These are phyloP conservation scores for Taxawa tesnikishii DNA, from an alignment of 2,329 filamentous ascomycete genomes.

Conservation along the genomic window DNA sequence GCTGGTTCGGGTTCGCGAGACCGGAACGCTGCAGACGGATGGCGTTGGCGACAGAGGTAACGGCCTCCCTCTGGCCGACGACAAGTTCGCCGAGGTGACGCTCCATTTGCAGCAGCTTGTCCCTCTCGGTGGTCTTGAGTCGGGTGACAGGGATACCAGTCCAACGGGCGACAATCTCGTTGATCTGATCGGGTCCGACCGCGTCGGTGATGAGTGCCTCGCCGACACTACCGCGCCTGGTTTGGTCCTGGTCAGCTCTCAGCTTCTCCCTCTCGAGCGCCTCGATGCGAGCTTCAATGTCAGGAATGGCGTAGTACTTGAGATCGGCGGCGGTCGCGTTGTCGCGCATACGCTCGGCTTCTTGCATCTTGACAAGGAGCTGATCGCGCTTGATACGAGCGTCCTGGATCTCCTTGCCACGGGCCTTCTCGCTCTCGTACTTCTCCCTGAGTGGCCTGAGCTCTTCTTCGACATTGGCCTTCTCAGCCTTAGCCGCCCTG, in stretches of 20 bases:
- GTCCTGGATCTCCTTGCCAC: constrained; percentile 84
- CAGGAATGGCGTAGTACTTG: constrained; percentile 93
- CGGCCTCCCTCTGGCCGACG: constrained; percentile 88
- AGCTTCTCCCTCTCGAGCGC: constrained; percentile 70
- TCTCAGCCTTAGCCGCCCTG: constrained; percentile 73
- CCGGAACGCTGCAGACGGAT: constrained; percentile 92
- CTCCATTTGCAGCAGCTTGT: constrained; percentile 98
- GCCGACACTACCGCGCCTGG: constrained; percentile 44
- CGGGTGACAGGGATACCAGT: constrained; percentile 96
- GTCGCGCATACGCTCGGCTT: constrained; percentile 80
- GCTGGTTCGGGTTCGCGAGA: constrained; percentile 89
- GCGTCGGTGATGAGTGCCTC: constrained; percentile 76
- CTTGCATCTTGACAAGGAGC: constrained; percentile 81
- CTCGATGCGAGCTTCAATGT: constrained; percentile 71
- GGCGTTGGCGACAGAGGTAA: constrained; percentile 84
- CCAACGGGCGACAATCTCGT: constrained; percentile 93
- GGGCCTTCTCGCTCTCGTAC: constrained; percentile 85
- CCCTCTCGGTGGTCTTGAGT: constrained; percentile 89
- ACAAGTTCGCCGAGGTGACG: constrained; percentile 71
- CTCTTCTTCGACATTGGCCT: constrained; percentile 89
- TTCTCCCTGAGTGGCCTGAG: constrained; percentile 84
- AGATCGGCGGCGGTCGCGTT: constrained; percentile 82
- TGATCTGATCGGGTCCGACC: constrained; percentile 95
- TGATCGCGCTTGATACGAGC: constrained; percentile 91
- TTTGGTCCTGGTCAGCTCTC: constrained; percentile 66